A percentile compares a stretch with the other conserved stretches of the same genome.
These are phyloP conservation scores for Pilobolus umbonatus DNA, from an alignment of 192 early-diverging fungal species.

Conservation along the genomic window DNA sequence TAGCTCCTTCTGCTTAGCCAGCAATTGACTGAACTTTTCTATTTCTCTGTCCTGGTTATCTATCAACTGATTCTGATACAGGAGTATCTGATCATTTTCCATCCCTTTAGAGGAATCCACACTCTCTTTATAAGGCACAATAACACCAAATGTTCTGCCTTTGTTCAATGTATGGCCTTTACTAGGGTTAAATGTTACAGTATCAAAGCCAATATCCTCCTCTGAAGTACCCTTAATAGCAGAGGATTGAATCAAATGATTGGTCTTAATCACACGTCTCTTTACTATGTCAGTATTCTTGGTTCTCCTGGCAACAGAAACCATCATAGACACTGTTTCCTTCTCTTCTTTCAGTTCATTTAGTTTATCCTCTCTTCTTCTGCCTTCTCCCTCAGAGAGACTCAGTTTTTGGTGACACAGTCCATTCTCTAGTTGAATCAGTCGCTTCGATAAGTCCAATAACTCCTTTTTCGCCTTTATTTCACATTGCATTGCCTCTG, in stretches of 20 bases:
- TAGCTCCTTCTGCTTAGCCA: slow-evolving; percentile 81
- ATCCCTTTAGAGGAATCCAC: slow-evolving; percentile 73
- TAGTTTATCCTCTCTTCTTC: slow-evolving; percentile 75
- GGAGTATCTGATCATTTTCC: slow-evolving; percentile 70
- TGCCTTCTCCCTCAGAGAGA: slow-evolving; percentile 64
- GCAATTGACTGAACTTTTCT: slow-evolving; percentile 62
- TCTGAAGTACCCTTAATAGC: slow-evolving; percentile 35
- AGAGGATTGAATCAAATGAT: neutral
- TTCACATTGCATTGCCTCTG: slow-evolving; percentile 67
- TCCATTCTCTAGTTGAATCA: slow-evolving; percentile 48
- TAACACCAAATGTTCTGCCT: slow-evolving; percentile 18
- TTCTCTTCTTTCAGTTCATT: slow-evolving; percentile 66
- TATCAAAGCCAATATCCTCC: slow-evolving; percentile 8
- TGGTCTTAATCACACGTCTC: slow-evolving; percentile 29
- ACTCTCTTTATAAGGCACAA: slow-evolving; percentile 34
- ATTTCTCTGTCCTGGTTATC: slow-evolving; percentile 75
- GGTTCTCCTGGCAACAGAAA: slow-evolving; percentile 35
- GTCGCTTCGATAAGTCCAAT: slow-evolving; percentile 35
- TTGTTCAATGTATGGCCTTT: neutral
- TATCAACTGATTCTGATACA: slow-evolving; percentile 78
- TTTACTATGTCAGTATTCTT: slow-evolving; percentile 14
- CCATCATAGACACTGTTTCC: slow-evolving; percentile 52
- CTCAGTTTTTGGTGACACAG: slow-evolving; percentile 17
- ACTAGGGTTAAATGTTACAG: neutral
- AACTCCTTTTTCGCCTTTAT: slow-evolving; percentile 72